phyloP scores from a whole-genome alignment of 2,329 filamentous ascomycete genomes.

The Hypoxylon sp. region DNA sequence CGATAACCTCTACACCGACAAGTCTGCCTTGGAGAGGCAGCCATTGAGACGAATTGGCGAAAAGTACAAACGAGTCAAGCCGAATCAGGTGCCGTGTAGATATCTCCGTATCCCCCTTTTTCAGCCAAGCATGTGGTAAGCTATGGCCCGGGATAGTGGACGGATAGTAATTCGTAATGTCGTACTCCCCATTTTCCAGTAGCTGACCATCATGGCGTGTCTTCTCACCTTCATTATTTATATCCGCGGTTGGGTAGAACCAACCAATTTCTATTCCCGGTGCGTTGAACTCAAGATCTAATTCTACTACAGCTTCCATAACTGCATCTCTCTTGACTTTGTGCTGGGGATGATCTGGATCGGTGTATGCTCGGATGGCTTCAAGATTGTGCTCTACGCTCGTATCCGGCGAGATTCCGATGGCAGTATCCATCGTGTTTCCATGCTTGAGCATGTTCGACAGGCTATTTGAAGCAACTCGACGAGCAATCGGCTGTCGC shows the following conservation, averaged over 20 bases:
- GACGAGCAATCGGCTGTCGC: conserved; percentile 6
- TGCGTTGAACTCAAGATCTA: conserved; percentile 7
- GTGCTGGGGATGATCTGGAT: conserved; percentile 2
- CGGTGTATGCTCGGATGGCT: neutral
- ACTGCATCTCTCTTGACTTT: conserved; percentile 3
- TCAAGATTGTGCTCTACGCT: conserved; percentile 1
- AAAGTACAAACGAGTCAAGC: conserved; percentile 7
- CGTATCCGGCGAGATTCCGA: conserved; percentile 7
- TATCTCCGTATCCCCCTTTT: neutral
- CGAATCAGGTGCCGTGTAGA: conserved; percentile 3
- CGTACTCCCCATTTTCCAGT: neutral
- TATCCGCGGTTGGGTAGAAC: conserved; percentile 8
- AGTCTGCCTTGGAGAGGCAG: neutral
- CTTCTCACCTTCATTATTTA: conserved; percentile 6
- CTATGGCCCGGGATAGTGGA: conserved; percentile 7
- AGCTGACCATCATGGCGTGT: conserved; percentile 7
- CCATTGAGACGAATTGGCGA: conserved; percentile 4
- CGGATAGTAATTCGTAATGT: conserved; percentile 3
- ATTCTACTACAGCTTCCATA: neutral
- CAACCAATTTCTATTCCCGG: conserved; percentile 8
- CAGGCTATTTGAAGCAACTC: neutral
- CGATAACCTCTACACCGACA: neutral
- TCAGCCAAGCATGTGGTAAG: conserved; percentile 7
- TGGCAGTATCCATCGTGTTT: conserved; percentile 2
- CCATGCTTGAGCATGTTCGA: conserved; percentile 9